Evolutionary conservation across 2,329 filamentous ascomycete species (phyloP).

Genomic region (Aureobasidium sp.): DNA sequence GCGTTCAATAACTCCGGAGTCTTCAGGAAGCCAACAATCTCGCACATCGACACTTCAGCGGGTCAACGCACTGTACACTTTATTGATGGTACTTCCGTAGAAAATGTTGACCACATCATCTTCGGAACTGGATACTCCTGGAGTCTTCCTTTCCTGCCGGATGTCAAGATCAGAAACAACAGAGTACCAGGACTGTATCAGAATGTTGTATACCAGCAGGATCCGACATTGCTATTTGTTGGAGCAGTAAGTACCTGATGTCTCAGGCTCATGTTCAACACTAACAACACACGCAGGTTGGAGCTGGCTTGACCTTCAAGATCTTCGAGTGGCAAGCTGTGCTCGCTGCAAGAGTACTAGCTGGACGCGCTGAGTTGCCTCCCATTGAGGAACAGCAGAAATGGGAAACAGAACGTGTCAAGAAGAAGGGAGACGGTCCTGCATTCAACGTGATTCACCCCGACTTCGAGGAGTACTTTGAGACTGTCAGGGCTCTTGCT

Average conservation of each 20-base stretch:
- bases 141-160: slow-evolving; percentile 67
- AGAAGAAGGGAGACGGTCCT: slow-evolving; percentile 60
- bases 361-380: slow-evolving; percentile 61
- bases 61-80: slow-evolving; percentile 58
- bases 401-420: slow-evolving; percentile 66
- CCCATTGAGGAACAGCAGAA: slow-evolving; percentile 50
- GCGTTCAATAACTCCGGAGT: slow-evolving; percentile 69
- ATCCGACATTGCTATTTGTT: slow-evolving; percentile 64
- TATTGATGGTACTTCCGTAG: slow-evolving; percentile 58
- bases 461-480: slow-evolving; percentile 72
- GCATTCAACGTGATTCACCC: slow-evolving; percentile 65
- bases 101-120: slow-evolving; percentile 67
- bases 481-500: slow-evolving; percentile 57
- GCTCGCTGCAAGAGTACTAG: slow-evolving; percentile 63
- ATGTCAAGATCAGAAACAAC: slow-evolving; percentile 59
- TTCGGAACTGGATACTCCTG: slow-evolving; percentile 74
- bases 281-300: slow-evolving; percentile 28
- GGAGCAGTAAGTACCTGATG: slow-evolving; percentile 55
- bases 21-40: slow-evolving; percentile 52
- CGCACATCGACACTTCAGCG: slow-evolving; percentile 41
- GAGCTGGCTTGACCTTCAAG: slow-evolving; percentile 69
- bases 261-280: not conserved
- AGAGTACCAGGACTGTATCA: slow-evolving; percentile 63
- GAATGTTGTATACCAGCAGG: slow-evolving; percentile 61
- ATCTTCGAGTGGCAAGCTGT: slow-evolving; percentile 76